Percentiles rank a stretch among this genome's conserved stretches.
Evolutionary conservation across 2,329 filamentous ascomycete species (phyloP).

Genomic region (Exophiala sp.): DNA sequence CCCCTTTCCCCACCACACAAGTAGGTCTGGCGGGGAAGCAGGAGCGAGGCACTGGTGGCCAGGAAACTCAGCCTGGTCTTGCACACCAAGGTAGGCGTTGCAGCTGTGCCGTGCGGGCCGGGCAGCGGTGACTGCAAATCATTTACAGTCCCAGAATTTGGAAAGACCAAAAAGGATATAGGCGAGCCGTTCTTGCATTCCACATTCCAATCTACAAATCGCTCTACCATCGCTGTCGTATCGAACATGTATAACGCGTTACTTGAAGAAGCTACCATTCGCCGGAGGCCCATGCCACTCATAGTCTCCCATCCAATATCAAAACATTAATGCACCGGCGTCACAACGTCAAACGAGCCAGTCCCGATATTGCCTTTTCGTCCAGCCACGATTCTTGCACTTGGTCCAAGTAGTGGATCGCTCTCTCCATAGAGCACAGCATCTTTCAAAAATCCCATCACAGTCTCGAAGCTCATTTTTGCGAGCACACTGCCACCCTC

Average conservation of each 20-base stretch:
- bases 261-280: no score
- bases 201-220: no score
- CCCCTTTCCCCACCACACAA: no score
- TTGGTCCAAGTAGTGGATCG: conserved; percentile 83
- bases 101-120: no score
- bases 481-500: conserved; percentile 86
- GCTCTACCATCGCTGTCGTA: no score
- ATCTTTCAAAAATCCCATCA: conserved; percentile 86
- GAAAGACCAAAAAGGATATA: no score
- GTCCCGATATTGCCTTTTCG: conserved; percentile 80
- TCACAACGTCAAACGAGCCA: conserved; percentile 83
- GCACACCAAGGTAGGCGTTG: no score
- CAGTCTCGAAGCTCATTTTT: conserved; percentile 99
- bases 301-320: background rate
- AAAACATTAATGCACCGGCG: conserved; percentile 21
- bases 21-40: background rate
- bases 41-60: background rate
- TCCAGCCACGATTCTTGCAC: conserved; percentile 83
- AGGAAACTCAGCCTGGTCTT: background rate
- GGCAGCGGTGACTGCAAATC: no score
- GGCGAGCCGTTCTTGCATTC: no score
- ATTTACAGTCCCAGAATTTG: no score
- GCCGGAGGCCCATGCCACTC: background rate
- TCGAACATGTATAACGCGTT: no score
- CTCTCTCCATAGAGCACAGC: conserved; percentile 85